A percentile compares a stretch with the other conserved stretches of the same genome.
Conservation (phyloP, 208 protist species). For the Leishmania tropica region DNA sequence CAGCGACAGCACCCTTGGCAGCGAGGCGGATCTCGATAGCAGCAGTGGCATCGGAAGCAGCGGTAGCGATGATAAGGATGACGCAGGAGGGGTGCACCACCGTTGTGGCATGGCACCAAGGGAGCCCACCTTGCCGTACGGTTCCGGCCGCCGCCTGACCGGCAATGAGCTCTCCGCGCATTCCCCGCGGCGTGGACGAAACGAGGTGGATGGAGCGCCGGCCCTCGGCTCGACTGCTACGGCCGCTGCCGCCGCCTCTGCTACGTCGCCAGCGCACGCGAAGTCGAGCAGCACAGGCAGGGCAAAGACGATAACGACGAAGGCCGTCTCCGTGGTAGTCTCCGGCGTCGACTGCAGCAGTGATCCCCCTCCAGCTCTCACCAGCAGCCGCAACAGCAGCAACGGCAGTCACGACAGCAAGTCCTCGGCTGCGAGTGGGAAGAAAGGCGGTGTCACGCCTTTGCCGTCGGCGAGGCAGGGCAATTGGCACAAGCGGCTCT, state of each 20-base stretch:
- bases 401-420: background rate
- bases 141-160: slow-evolving; percentile 7
- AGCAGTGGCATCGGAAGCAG: background rate
- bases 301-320: background rate
- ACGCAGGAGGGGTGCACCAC: background rate
- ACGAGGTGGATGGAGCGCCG: background rate
- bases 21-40: background rate
- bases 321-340: background rate
- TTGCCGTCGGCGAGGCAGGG: background rate
- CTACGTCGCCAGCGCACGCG: background rate
- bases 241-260: background rate
- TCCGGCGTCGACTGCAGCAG: background rate
- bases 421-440: background rate
- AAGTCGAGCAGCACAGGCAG: background rate
- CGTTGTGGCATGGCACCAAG: background rate
- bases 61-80: background rate
- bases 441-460: background rate
- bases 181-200: background rate
- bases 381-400: slow-evolving; percentile 3
- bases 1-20: slow-evolving; percentile 8
- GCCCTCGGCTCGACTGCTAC: background rate
- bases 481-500: background rate
- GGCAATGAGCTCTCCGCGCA: slow-evolving; percentile 6
- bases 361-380: background rate
- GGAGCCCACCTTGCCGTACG: background rate